These are phyloP conservation scores for Paramecium tetraurelia DNA, from an alignment of 73 alveolate species.

Conservation along the genomic window DNA sequence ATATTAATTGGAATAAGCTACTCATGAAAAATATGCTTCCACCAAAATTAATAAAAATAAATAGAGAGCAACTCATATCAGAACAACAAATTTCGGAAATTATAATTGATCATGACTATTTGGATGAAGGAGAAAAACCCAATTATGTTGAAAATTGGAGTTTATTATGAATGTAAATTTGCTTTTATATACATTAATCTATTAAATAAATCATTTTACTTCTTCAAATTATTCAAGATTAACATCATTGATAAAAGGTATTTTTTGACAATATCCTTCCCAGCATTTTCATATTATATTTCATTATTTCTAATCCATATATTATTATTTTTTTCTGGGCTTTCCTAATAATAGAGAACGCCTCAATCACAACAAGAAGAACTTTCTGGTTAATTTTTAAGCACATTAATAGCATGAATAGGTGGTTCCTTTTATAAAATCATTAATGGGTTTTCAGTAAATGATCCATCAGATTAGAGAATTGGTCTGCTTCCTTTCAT, in stretches of 20 bases:
- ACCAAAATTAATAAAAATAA: slow-evolving; percentile 28
- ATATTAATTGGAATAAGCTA: slow-evolving; percentile 67
- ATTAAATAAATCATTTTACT: neutral
- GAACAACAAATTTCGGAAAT: neutral
- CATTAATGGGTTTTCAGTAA: slow-evolving; percentile 70
- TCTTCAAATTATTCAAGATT: slow-evolving; percentile 30
- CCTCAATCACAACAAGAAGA: slow-evolving; percentile 97
- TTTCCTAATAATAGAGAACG: slow-evolving; percentile 74
- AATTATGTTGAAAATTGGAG: neutral
- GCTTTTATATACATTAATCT: neutral
- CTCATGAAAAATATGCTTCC: slow-evolving; percentile 55
- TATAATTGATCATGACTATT: neutral
- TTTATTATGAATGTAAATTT: neutral
- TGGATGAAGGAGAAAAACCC: neutral
- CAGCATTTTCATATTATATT: slow-evolving; percentile 74
- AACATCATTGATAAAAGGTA: slow-evolving; percentile 49
- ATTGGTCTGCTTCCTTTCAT: slow-evolving; percentile 94
- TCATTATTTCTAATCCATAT: slow-evolving; percentile 94
- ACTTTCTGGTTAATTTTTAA: slow-evolving; percentile 96
- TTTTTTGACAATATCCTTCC: slow-evolving; percentile 79
- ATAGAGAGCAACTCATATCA: neutral
- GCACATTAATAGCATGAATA: slow-evolving; percentile 86
- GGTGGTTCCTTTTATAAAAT: slow-evolving; percentile 84
- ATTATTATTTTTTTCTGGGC: slow-evolving; percentile 74
- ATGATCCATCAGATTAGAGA: slow-evolving; percentile 88